phyloP scores from a whole-genome alignment of 306 rosid species.

The Astragalus membranaceus region DNA sequence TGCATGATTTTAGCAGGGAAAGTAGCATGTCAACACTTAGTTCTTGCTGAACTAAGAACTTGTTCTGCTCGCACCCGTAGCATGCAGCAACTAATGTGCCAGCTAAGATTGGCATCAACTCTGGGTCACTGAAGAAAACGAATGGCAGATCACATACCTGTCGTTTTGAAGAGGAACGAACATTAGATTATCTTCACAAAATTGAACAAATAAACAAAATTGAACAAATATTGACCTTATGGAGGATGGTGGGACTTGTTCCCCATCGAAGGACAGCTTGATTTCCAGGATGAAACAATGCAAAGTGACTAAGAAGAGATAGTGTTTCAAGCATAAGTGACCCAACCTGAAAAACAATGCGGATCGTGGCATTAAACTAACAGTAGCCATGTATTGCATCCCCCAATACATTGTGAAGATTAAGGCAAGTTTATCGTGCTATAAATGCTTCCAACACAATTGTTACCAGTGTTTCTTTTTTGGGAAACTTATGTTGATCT shows the following conservation, averaged over 20 bases:
- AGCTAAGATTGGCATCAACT: conserved; percentile 94
- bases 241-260: conserved; percentile 91
- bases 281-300: conserved; percentile 82
- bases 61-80: conserved; percentile 86
- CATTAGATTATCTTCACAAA: conserved; percentile 30
- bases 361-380: conserved; percentile 10
- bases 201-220: conserved; percentile 1
- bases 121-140: conserved; percentile 93
- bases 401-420: not conserved
- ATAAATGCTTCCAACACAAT: conserved; percentile 4
- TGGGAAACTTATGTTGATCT: not conserved
- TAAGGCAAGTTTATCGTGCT: not conserved
- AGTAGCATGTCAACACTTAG: conserved; percentile 87
- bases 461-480: not conserved
- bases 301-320: conserved; percentile 84
- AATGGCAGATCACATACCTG: conserved; percentile 98
- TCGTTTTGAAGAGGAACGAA: conserved; percentile 23
- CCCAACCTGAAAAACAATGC: conserved; percentile 57
- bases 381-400: not conserved
- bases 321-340: conserved; percentile 77
- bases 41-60: conserved; percentile 87
- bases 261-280: conserved; percentile 99
- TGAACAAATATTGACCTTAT: conserved; percentile 53
- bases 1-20: conserved; percentile 76
- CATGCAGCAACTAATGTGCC: conserved; percentile 85